A percentile compares a stretch with the other conserved stretches of the same genome.
Evolutionary conservation across 2,329 filamentous ascomycete genomes (phyloP).

Genomic region (Aspergillus novoparasiticus): DNA sequence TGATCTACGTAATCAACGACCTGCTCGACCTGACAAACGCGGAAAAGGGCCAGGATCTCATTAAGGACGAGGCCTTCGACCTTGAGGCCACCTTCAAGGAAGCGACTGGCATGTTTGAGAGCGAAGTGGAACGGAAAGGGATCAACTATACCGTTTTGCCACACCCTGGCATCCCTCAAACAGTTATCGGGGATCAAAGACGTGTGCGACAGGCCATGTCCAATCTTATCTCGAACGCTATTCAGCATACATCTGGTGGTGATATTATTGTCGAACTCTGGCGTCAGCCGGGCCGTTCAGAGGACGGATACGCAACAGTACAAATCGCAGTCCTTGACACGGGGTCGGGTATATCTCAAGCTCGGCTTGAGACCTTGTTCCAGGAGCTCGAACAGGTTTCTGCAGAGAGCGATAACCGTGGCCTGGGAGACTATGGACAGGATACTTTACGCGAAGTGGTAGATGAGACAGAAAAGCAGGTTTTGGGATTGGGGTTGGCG

Average conservation of each 20-base stretch:
- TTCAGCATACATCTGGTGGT: conserved; percentile 73
- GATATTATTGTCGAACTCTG: conserved; percentile 72
- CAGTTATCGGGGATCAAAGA: conserved; percentile 77
- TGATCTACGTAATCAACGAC: conserved; percentile 94
- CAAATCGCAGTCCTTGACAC: conserved; percentile 78
- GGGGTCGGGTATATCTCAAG: conserved; percentile 64
- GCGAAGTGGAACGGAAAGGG: conserved; percentile 74
- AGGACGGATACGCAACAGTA: conserved; percentile 61
- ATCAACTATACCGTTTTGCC: conserved; percentile 70
- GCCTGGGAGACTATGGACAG: conserved; percentile 37
- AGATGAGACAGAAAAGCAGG: conserved; percentile 40
- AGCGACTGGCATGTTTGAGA: conserved; percentile 72
- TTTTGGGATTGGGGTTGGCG: conserved; percentile 80
- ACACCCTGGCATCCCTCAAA: conserved; percentile 67
- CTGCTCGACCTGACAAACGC: conserved; percentile 85
- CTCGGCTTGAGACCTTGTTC: conserved; percentile 62
- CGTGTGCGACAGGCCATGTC: conserved; percentile 80
- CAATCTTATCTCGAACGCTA: conserved; percentile 82
- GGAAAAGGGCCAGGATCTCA: conserved; percentile 75
- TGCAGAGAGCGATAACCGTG: conserved; percentile 53
- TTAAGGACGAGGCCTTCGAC: conserved; percentile 81
- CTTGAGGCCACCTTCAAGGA: conserved; percentile 71
- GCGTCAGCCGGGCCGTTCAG: conserved; percentile 48
- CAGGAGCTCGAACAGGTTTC: conserved; percentile 68
- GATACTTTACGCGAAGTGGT: conserved; percentile 6